A percentile compares a stretch with the other conserved stretches of the same genome.
Evolutionary conservation across 192 early-diverging fungal species (phyloP).

Genomic region (Spizellomyces sp.): DNA sequence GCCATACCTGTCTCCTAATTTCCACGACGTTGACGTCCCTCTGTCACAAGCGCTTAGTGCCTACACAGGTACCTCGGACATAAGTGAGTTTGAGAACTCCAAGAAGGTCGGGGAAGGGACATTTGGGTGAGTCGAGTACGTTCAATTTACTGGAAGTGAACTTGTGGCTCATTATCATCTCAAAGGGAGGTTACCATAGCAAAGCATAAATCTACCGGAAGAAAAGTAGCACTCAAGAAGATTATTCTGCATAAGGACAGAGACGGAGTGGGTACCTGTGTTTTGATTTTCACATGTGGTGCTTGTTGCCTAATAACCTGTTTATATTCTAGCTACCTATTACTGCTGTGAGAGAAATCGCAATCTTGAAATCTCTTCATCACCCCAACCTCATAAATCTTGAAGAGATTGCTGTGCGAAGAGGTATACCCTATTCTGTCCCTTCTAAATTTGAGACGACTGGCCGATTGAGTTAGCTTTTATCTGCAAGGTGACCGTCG

Average conservation of each 20-base stretch:
- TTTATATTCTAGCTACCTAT: slow-evolving; percentile 75
- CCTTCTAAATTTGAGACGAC: slow-evolving; percentile 71
- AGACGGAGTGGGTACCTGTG: slow-evolving; percentile 28
- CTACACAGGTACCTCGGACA: not conserved
- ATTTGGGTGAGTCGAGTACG: slow-evolving; percentile 72
- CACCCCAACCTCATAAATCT: slow-evolving; percentile 65
- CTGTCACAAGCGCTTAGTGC: not conserved
- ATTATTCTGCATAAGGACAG: slow-evolving; percentile 89
- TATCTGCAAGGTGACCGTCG: not conserved
- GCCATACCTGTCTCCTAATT: not conserved
- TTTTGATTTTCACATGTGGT: too few relatives aligned
- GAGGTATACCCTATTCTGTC: slow-evolving; percentile 30
- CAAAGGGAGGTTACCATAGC: slow-evolving; percentile 87
- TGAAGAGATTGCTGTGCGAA: slow-evolving; percentile 58
- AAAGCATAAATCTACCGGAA: slow-evolving; percentile 65
- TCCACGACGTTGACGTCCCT: not conserved
- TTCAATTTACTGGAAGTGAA: not conserved
- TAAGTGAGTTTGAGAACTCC: slow-evolving; percentile 73
- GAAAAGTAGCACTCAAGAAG: slow-evolving; percentile 82
- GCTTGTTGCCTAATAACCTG: too few relatives aligned
- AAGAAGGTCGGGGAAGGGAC: slow-evolving; percentile 96
- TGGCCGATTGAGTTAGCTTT: slow-evolving; percentile 41
- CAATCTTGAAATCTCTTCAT: slow-evolving; percentile 83
- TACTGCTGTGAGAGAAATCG: slow-evolving; percentile 96
- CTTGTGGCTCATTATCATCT: slow-evolving; percentile 10